Conservation (phyloP, 73 alveolate species). For the Tetrahymena borealis region DNA sequence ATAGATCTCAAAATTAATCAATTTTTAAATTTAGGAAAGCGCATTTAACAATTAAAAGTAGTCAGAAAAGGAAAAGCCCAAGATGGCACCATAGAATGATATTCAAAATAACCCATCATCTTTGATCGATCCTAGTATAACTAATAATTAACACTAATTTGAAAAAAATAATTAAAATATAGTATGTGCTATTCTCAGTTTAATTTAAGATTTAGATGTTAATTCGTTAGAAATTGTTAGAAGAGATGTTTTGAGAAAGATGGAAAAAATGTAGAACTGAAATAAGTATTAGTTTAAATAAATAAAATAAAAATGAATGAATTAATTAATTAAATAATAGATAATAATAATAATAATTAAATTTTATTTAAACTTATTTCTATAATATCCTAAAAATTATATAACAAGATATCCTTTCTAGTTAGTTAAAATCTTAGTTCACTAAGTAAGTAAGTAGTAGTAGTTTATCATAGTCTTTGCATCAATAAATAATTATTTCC, state of each 20-base stretch:
- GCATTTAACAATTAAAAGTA: not conserved
- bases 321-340: no score
- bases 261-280: not conserved
- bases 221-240: conserved; percentile 1
- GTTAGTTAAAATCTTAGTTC: no score
- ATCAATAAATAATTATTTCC: no score
- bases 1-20: no score
- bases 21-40: not conserved
- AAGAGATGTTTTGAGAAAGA: not conserved
- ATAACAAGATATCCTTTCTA: no score
- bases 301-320: no score
- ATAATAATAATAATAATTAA: no score
- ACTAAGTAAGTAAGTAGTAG: no score
- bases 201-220: not conserved
- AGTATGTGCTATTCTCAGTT: not conserved
- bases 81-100: not conserved
- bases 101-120: not conserved
- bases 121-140: not conserved
- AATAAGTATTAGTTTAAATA: no score
- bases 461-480: no score
- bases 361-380: no score
- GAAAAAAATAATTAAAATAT: not conserved
- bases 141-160: not conserved
- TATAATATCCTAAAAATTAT: no score
- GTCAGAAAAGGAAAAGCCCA: not conserved